Evolutionary conservation across 108 stramenopile species (phyloP), one percentile per base, ranked within the genome.

Genomic region (Fistulifera pelliculosa): DNA sequence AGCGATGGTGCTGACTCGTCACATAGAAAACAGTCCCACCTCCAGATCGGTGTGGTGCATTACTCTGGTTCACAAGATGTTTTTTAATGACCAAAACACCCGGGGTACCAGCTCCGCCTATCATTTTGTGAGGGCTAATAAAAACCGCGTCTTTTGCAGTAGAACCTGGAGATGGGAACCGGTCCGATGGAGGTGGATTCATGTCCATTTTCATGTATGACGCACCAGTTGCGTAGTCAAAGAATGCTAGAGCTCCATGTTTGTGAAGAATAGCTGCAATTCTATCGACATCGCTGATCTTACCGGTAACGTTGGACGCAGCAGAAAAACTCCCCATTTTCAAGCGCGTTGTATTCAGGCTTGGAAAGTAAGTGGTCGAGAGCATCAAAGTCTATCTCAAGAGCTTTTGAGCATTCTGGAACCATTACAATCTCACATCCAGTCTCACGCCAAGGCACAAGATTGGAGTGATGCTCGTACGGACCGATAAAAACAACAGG

Each of bases 21-120:
- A 98, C 96, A 66, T 95, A 98, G 65, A 96, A 96, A 10, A 98
- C 97, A 0, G 97, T 98, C 26, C 99, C 99, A n/a, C 98, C 98
- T 8, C 92, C 92, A 16, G 76, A 70, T 19, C 71, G 27, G 5
- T 51, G 38, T 0, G 92, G 84, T 27, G 93, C 80, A 68, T 83
- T 86, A 15, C 69, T 54, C 42, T 86, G 84, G 27, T 63, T 64
- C 12, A 98, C 71, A 27, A 94, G 55, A 22, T 56, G 69, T 43
- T 94, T 90, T 58, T 98, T 95, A 15, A 93, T 64, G 27, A 96
- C 64, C 58, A 96, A 60, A 0, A 98, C 85, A 10, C 96, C 93
- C 2, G 98, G 94, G 2, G 96, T 89, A 21, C 82, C 81, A 7
- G 71, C 78, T 2, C 91, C 91, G 17, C 91, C 91, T 16, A 72